Conservation (phyloP, 805 yeast genomes). For the Metschnikowia amazonensis region DNA sequence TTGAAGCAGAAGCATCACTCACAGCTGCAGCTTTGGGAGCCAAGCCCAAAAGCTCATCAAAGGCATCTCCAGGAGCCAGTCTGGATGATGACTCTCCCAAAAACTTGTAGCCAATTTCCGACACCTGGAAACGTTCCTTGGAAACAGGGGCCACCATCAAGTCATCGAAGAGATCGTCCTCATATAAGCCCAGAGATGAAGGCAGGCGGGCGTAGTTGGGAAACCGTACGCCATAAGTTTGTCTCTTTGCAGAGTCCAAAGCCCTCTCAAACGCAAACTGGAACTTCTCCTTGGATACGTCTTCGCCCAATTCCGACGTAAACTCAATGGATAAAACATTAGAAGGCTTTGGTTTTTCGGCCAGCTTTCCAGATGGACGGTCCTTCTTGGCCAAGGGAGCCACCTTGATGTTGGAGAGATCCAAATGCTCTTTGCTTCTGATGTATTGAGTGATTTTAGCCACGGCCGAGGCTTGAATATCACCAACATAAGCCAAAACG, state of each 20-base stretch:
- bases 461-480: conserved; percentile 56
- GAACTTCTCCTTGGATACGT: conserved; percentile 25
- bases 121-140: conserved; percentile 34
- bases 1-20: conserved; percentile 7
- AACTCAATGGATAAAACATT: conserved; percentile 27
- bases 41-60: conserved; percentile 36
- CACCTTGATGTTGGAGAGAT: conserved; percentile 62
- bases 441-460: conserved; percentile 53
- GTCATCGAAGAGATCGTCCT: conserved; percentile 36
- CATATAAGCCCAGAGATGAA: conserved; percentile 17
- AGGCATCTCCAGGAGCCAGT: conserved; percentile 14
- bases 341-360: conserved; percentile 26
- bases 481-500: conserved; percentile 77
- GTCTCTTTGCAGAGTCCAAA: conserved; percentile 27
- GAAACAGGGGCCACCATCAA: conserved; percentile 35
- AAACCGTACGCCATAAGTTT: conserved; percentile 31
- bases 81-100: conserved; percentile 8
- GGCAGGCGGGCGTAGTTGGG: conserved; percentile 38
- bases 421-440: conserved; percentile 57
- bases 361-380: conserved; percentile 9
- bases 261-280: conserved; percentile 30
- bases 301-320: conserved; percentile 26
- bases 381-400: conserved; percentile 27
- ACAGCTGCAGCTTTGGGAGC: conserved; percentile 8
- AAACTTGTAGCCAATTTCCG: conserved; percentile 27